Percentiles rank a stretch among this genome's conserved stretches.
Conservation (phyloP, 2,329 filamentous ascomycete species). For the Neocucurbitaria cava region DNA sequence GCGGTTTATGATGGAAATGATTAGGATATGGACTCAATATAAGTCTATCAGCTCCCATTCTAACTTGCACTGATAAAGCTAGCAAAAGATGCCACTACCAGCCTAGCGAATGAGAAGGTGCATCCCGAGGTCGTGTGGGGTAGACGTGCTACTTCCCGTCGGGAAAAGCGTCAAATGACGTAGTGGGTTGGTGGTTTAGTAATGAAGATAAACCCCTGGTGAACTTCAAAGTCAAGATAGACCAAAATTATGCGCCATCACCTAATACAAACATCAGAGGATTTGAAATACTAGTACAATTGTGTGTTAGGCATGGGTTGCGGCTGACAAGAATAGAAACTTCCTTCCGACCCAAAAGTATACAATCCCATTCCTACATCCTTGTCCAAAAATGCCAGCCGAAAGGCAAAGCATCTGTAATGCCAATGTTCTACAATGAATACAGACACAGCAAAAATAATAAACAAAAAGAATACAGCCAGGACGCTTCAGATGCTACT, state of each 20-base stretch:
- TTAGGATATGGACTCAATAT: background rate
- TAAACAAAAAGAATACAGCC: background rate
- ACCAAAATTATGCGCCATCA: background rate
- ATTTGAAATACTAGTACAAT: background rate
- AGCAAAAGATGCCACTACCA: background rate
- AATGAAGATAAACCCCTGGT: slow-evolving; percentile 12
- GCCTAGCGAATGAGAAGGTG: background rate
- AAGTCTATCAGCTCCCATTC: background rate
- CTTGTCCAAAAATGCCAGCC: slow-evolving; percentile 5
- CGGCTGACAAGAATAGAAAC: background rate
- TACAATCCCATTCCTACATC: slow-evolving; percentile 12
- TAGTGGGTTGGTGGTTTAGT: slow-evolving; percentile 9
- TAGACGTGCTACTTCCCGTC: slow-evolving; percentile 20
- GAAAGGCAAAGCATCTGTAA: too few species aligned
- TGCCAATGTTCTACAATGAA: too few species aligned
- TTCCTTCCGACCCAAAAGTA: background rate
- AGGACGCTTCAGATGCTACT: background rate
- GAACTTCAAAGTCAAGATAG: background rate
- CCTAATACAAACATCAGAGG: background rate
- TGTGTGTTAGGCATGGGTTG: background rate
- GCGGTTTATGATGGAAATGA: background rate
- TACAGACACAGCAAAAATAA: too few species aligned
- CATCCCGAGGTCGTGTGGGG: slow-evolving; percentile 9
- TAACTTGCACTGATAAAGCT: slow-evolving; percentile 11
- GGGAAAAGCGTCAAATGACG: slow-evolving; percentile 28